phyloP scores from a whole-genome alignment of 805 yeast species.

The Pichia cabralensis region DNA sequence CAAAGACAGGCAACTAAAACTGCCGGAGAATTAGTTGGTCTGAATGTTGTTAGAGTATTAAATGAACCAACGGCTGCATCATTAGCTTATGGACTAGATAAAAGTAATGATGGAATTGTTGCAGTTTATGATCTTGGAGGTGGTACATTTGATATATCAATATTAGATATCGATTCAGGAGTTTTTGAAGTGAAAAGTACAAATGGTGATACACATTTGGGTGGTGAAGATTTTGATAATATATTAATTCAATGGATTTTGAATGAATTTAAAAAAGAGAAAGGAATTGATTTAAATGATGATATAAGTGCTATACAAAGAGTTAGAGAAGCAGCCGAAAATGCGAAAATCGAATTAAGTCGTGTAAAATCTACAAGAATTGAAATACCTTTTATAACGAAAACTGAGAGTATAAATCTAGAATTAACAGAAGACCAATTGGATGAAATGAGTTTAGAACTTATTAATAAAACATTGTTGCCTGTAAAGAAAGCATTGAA shows the following conservation, averaged over 20 bases:
- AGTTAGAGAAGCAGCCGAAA: slow-evolving; percentile 81
- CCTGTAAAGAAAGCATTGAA: slow-evolving; percentile 76
- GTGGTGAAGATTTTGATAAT: slow-evolving; percentile 87
- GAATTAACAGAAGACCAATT: slow-evolving; percentile 40
- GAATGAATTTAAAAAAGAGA: slow-evolving; percentile 65
- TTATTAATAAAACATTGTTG: slow-evolving; percentile 61
- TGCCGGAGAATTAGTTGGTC: slow-evolving; percentile 91
- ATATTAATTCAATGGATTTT: slow-evolving; percentile 72
- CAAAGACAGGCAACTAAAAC: slow-evolving; percentile 89
- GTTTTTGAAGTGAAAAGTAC: slow-evolving; percentile 94
- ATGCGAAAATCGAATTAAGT: slow-evolving; percentile 81
- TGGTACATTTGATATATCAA: slow-evolving; percentile 94
- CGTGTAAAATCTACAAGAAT: slow-evolving; percentile 63
- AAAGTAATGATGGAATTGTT: slow-evolving; percentile 55
- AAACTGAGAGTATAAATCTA: slow-evolving; percentile 31
- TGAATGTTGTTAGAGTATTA: slow-evolving; percentile 76
- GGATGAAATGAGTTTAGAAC: slow-evolving; percentile 39
- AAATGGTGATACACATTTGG: slow-evolving; percentile 87
- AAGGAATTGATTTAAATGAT: slow-evolving; percentile 47
- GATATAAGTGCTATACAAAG: slow-evolving; percentile 78
- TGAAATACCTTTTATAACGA: slow-evolving; percentile 74
- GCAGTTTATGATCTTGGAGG: slow-evolving; percentile 98
- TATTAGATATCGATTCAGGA: slow-evolving; percentile 92
- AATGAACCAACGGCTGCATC: slow-evolving; percentile 92
- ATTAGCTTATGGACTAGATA: slow-evolving; percentile 81